These are phyloP conservation scores for Colletotrichum phormii DNA, from an alignment of 2,329 filamentous ascomycete species.

Conservation along the genomic window DNA sequence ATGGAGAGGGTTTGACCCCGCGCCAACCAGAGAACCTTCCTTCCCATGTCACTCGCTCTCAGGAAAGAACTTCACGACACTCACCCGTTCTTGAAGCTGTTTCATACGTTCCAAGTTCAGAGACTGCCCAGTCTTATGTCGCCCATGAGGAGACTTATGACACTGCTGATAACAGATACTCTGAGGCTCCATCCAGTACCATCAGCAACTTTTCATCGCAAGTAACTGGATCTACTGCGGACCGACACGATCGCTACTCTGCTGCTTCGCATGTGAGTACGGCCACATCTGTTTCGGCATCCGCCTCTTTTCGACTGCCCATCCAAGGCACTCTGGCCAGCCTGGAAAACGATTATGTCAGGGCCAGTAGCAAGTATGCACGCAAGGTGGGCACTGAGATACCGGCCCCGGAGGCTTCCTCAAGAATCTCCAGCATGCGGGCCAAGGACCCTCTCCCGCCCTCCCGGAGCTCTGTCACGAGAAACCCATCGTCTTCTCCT, in stretches of 20 bases:
- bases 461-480: not conserved
- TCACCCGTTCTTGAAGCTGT: constrained; percentile 4
- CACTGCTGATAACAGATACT: not conserved
- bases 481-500: not conserved
- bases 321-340: not conserved
- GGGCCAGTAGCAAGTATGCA: not conserved
- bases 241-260: constrained; percentile 2
- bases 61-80: not conserved
- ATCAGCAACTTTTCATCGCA: not conserved
- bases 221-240: not conserved
- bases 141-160: not conserved
- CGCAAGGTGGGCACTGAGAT: constrained; percentile 8
- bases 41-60: not conserved
- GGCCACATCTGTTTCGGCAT: constrained; percentile 8
- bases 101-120: constrained; percentile 9
- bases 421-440: not conserved
- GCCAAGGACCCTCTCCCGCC: not conserved
- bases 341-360: not conserved
- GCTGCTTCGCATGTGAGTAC: not conserved
- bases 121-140: not conserved
- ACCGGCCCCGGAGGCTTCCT: not conserved
- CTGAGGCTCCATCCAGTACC: constrained; percentile 5
- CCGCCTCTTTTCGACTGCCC: constrained; percentile 3
- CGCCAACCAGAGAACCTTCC: constrained; percentile 13
- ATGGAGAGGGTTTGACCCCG: not conserved